Conservation (phyloP, 768 basidiomycete species). For the Mycena capillaripes region DNA sequence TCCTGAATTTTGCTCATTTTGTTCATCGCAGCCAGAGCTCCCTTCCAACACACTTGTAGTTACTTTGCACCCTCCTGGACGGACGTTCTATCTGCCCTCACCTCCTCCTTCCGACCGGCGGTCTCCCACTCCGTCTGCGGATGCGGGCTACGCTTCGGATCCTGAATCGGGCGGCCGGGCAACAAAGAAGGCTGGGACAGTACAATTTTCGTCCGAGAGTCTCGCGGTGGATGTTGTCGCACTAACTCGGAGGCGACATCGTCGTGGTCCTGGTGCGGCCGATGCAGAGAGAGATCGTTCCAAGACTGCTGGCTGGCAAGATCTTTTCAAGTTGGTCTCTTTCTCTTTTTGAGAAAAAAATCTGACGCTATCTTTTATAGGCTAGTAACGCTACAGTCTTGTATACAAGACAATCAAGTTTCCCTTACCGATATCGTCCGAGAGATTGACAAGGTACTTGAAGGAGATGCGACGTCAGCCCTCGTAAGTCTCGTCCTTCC, state of each 20-base stretch:
- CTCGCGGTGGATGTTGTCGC: slow-evolving; percentile 37
- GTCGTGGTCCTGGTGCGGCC: slow-evolving; percentile 39
- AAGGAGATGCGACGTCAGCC: slow-evolving; percentile 52
- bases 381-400: slow-evolving; percentile 65
- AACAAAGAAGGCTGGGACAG: slow-evolving; percentile 49
- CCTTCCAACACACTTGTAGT: slow-evolving; percentile 84
- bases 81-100: slow-evolving; percentile 71
- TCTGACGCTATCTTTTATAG: slow-evolving; percentile 47
- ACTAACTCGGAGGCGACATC: slow-evolving; percentile 50
- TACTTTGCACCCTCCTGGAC: slow-evolving; percentile 71
- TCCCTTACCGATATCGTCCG: slow-evolving; percentile 63
- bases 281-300: slow-evolving; percentile 33
- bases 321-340: slow-evolving; percentile 75
- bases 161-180: slow-evolving; percentile 70
- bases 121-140: slow-evolving; percentile 65
- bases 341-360: neutral
- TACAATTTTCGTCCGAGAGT: slow-evolving; percentile 18
- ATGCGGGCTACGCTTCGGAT: slow-evolving; percentile 76
- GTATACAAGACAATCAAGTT: slow-evolving; percentile 63
- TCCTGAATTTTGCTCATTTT: slow-evolving; percentile 30
- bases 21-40: slow-evolving; percentile 55
- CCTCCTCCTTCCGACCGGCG: slow-evolving; percentile 50
- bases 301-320: slow-evolving; percentile 74
- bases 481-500: slow-evolving; percentile 55
- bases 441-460: slow-evolving; percentile 63